Evolutionary conservation across 495 filamentous ascomycete genomes (phyloP).

Genomic region (Xylaria castorea): DNA sequence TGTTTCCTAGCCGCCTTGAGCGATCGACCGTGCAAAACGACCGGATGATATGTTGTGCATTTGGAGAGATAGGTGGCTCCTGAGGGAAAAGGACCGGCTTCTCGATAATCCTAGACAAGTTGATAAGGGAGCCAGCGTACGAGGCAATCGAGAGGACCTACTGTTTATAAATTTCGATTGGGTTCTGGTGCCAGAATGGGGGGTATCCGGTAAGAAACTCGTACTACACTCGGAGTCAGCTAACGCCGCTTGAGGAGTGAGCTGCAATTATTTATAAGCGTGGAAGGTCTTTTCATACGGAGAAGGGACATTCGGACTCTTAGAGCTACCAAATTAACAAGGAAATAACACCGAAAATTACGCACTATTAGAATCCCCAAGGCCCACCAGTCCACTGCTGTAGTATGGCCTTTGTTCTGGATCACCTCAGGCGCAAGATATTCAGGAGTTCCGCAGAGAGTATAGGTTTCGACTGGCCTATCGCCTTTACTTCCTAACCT

Average conservation of each 20-base stretch:
- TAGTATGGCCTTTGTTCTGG: slow-evolving; percentile 90
- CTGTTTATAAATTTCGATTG: slow-evolving; percentile 96
- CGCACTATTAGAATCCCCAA: slow-evolving; percentile 82
- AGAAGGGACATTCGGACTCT: neutral
- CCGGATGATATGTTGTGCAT: slow-evolving; percentile 83
- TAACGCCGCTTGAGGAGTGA: neutral
- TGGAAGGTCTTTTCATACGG: neutral
- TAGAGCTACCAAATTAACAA: neutral
- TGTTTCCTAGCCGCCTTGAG: slow-evolving; percentile 85
- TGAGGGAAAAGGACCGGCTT: slow-evolving; percentile 73
- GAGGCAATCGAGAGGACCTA: slow-evolving; percentile 42
- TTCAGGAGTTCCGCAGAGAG: slow-evolving; percentile 94
- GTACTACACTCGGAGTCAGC: slow-evolving; percentile 51
- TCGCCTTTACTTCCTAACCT: slow-evolving; percentile 62
- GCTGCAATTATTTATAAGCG: neutral
- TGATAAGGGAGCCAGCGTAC: slow-evolving; percentile 14
- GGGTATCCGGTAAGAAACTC: slow-evolving; percentile 96
- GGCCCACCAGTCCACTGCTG: slow-evolving; percentile 99
- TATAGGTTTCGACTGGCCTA: slow-evolving; percentile 83
- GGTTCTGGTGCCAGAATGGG: slow-evolving; percentile 96
- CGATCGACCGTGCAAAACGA: slow-evolving; percentile 89
- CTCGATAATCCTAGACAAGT: slow-evolving; percentile 67
- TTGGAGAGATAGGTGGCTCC: slow-evolving; percentile 67
- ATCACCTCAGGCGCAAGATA: slow-evolving; percentile 98
- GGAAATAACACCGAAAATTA: neutral